Evolutionary conservation across 1,139 yeast species (phyloP).

Genomic region (Candida sanyaensis): DNA sequence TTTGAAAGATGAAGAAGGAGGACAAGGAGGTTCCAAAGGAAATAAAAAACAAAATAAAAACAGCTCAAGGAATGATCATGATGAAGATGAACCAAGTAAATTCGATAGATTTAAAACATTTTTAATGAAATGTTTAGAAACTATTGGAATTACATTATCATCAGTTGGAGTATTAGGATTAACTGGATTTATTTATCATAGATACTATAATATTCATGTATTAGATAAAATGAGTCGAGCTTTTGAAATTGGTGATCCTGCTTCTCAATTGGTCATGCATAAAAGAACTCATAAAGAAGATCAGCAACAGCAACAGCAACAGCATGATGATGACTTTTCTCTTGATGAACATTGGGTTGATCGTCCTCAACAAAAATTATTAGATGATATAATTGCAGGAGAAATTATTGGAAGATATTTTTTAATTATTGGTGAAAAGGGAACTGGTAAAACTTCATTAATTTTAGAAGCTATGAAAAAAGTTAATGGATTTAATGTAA

Average conservation of each 20-base stretch:
- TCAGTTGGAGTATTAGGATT: slow-evolving; percentile 69
- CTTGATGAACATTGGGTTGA: slow-evolving; percentile 56
- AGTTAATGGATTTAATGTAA: slow-evolving; percentile 64
- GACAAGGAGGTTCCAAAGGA: slow-evolving; percentile 3
- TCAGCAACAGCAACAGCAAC: slow-evolving; percentile 8
- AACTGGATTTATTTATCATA: slow-evolving; percentile 73
- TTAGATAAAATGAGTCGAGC: slow-evolving; percentile 66
- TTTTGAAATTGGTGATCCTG: slow-evolving; percentile 69
- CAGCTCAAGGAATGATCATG: slow-evolving; percentile 9
- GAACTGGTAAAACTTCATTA: slow-evolving; percentile 82
- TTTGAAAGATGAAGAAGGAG: slow-evolving; percentile 13
- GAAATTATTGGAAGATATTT: slow-evolving; percentile 66
- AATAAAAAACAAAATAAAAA: slow-evolving; percentile 16
- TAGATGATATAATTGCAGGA: slow-evolving; percentile 71
- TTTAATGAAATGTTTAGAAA: slow-evolving; percentile 60
- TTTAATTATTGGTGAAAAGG: slow-evolving; percentile 78
- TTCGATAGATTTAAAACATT: slow-evolving; percentile 23
- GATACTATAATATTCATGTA: slow-evolving; percentile 60
- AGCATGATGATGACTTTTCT: slow-evolving; percentile 20
- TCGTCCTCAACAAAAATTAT: slow-evolving; percentile 64
- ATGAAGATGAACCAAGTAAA: slow-evolving; percentile 12
- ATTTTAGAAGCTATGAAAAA: slow-evolving; percentile 69
- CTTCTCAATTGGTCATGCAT: slow-evolving; percentile 59
- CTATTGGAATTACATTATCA: slow-evolving; percentile 76
- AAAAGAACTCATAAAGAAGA: slow-evolving; percentile 34